Conservation (phyloP, 441 rosid genomes). For the Oxalis stricta region DNA sequence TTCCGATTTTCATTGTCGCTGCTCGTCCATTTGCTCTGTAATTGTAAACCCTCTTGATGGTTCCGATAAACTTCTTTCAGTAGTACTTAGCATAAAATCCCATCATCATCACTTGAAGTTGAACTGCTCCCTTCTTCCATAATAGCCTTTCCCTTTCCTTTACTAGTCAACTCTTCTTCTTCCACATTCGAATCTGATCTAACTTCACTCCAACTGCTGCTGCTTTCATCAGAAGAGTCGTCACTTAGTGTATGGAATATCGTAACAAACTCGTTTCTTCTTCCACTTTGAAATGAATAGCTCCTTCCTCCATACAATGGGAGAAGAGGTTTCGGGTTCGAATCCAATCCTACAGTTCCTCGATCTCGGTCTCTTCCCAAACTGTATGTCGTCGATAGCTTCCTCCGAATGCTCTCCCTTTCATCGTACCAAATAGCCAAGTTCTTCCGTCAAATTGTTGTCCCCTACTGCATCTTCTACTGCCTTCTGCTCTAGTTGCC, state of each 20-base stretch:
- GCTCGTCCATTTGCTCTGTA: conserved; percentile 3
- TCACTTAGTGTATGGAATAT: conserved; percentile 28
- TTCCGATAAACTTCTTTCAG: conserved; percentile 16
- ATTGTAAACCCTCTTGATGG: conserved; percentile 7
- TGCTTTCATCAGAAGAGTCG: conserved; percentile 28
- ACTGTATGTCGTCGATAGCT: conserved; percentile 74
- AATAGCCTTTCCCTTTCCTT: conserved; percentile 9
- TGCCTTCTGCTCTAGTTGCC: conserved; percentile 38
- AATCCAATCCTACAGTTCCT: conserved; percentile 7
- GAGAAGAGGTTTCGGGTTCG: conserved; percentile 25
- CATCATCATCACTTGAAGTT: conserved; percentile 23
- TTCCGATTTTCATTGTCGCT: conserved; percentile 4
- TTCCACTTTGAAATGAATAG: conserved; percentile 32
- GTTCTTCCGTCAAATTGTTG: conserved; percentile 21
- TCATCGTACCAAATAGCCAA: conserved; percentile 38
- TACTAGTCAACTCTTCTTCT: conserved; percentile 6
- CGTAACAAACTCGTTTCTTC: conserved; percentile 28
- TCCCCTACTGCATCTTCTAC: conserved; percentile 27
- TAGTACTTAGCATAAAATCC: neutral
- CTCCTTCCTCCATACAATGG: conserved; percentile 40
- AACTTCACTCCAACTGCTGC: conserved; percentile 10
- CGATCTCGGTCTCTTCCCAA: conserved; percentile 55
- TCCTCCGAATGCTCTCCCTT: conserved; percentile 43
- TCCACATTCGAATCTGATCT: conserved; percentile 16
- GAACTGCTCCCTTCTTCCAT: conserved; percentile 25